phyloP scores from a whole-genome alignment of 495 filamentous ascomycete species.

The Penicillium crystallinum region DNA sequence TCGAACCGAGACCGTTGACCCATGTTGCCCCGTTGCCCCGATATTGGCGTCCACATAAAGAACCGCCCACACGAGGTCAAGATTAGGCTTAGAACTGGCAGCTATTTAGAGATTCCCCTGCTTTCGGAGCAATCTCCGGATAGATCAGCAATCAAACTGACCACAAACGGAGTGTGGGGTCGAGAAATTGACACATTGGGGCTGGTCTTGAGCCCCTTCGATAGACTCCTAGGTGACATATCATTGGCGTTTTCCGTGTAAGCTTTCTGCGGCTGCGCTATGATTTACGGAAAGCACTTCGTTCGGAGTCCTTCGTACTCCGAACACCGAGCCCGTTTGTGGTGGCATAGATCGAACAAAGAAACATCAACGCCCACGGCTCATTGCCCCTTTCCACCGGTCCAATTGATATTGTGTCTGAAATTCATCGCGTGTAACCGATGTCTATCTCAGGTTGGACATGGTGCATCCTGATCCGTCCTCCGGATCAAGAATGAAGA shows the following conservation, averaged over 20 bases:
- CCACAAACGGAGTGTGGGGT: not conserved
- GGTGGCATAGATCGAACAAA: not conserved
- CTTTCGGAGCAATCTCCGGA: not conserved
- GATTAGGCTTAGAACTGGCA: not conserved
- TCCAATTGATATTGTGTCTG: not conserved
- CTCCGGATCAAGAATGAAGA: too few relatives aligned
- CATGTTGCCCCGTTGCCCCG: too few relatives aligned
- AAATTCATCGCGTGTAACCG: not conserved
- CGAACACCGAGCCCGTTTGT: not conserved
- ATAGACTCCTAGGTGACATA: not conserved
- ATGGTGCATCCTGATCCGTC: too few relatives aligned
- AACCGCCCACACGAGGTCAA: too few relatives aligned
- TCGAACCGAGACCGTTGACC: too few relatives aligned
- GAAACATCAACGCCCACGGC: not conserved
- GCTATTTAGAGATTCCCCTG: not conserved
- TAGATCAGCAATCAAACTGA: conserved; percentile 3
- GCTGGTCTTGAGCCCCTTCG: not conserved
- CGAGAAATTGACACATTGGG: not conserved
- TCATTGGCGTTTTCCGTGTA: not conserved
- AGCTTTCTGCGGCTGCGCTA: not conserved
- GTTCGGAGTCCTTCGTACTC: not conserved
- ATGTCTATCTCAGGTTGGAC: not conserved
- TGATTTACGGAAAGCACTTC: not conserved
- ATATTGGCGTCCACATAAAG: too few relatives aligned
- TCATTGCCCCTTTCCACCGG: not conserved